Base-by-base conservation (phyloP, 2,329 filamentous ascomycete species). In the Cladosporium oxysporum region DNA sequence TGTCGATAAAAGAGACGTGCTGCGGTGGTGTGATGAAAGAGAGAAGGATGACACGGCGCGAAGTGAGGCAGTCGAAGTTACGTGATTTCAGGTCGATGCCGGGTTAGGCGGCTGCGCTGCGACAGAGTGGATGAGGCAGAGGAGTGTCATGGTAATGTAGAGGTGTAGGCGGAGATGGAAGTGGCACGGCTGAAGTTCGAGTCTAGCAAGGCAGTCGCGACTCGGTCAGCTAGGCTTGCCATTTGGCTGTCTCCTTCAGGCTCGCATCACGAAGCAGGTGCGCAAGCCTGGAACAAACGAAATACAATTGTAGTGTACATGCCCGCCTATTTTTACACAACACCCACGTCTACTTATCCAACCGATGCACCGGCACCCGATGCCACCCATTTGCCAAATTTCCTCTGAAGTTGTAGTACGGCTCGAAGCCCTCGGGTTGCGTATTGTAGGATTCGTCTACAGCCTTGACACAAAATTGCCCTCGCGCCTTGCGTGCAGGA, bases 331-430 rank as follows among this genome's bases (percentile, higher is more conserved):
- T 4, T 11, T 12, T 18, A 41, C 16, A 47, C 41, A 21, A 7
- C 8, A 8, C 37, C 16, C 49, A 5, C 26, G 1, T 11, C 28
- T 55, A 55, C n/a, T 58, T 37, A 31, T 59, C 57, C 23, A 35
- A 23, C 37, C 57, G 33, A 28, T 37, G 26, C n/a, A 59, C 57
- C 37, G 70, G 66, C 37, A 90, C 79, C 2, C 87, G 83, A 73
- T 90, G 87, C 88, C 88, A 90, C 0, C 87, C 87, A n/a, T 85
- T 89, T 1, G 87, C 86, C 64, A 90, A 79, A 73, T 90, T 89
- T 0, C 88, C 88, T 1, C 87, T 80, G 41, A 88, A 79, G 67
- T 90, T 90, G 77, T 87, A 90, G 33, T 87, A 88, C 37, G 82
- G 82, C 47, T 80, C 80, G 69, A 88, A 85, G 47, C 77, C 83